A percentile compares a stretch with the other conserved stretches of the same genome.
phyloP scores from a whole-genome alignment of 305 asterid species.

The Withania somnifera region DNA sequence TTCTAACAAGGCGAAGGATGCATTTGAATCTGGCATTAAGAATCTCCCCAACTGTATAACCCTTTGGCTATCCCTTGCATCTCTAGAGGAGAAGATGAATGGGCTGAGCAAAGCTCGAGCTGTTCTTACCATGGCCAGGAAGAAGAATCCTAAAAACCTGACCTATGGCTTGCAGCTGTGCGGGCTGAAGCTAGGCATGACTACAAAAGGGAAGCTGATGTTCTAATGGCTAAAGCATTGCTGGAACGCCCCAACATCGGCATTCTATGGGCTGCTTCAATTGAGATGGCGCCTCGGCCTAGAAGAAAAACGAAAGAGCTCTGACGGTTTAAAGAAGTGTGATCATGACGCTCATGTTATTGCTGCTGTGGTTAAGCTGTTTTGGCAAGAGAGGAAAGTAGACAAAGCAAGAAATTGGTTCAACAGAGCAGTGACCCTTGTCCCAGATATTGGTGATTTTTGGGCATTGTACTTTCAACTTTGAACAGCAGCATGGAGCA shows the following conservation, averaged over 20 bases:
- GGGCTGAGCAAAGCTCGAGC: slow-evolving; percentile 79
- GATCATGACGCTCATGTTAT: slow-evolving; percentile 69
- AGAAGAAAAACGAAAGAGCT: slow-evolving; percentile 51
- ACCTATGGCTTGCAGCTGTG: slow-evolving; percentile 85
- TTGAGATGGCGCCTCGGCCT: slow-evolving; percentile 68
- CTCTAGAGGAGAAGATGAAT: slow-evolving; percentile 59
- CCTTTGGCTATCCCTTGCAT: slow-evolving; percentile 79
- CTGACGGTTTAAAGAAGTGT: slow-evolving; percentile 58
- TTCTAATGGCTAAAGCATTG: slow-evolving; percentile 76
- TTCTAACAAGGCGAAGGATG: slow-evolving; percentile 52
- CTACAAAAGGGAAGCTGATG: slow-evolving; percentile 67
- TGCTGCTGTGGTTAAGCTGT: slow-evolving; percentile 65
- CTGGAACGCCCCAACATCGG: slow-evolving; percentile 81
- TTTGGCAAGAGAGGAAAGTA: slow-evolving; percentile 82
- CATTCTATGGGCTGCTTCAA: slow-evolving; percentile 62
- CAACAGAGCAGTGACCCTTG: slow-evolving; percentile 57
- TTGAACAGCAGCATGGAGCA: slow-evolving; percentile 66
- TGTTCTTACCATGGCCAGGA: slow-evolving; percentile 65
- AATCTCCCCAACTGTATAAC: slow-evolving; percentile 56
- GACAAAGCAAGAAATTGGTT: slow-evolving; percentile 70
- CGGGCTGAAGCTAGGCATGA: slow-evolving; percentile 74
- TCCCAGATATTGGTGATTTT: slow-evolving; percentile 84
- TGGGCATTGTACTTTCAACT: slow-evolving; percentile 77
- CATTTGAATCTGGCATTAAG: slow-evolving; percentile 56
- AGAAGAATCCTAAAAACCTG: slow-evolving; percentile 66